phyloP scores from a whole-genome alignment of 176 grass and related monocot genomes.

The Poa annua region DNA sequence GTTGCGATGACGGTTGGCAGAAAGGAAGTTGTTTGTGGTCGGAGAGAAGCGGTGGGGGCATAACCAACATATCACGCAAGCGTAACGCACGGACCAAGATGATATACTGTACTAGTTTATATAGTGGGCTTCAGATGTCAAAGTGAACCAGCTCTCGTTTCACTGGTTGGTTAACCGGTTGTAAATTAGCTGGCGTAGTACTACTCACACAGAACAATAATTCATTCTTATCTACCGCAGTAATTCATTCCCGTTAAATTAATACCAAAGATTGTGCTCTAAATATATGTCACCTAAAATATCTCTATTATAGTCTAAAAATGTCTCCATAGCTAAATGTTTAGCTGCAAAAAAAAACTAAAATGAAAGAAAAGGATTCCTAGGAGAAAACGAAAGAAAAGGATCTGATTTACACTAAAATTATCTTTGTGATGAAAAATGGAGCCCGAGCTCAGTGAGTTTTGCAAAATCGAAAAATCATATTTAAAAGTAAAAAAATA shows the following conservation, averaged over 20 bases:
- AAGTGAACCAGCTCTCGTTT: not conserved
- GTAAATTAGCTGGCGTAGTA: not conserved
- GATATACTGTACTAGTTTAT: not conserved
- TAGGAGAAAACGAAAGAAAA: not conserved
- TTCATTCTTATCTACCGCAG: not conserved
- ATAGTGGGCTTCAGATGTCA: not conserved
- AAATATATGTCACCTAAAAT: slow-evolving; percentile 21
- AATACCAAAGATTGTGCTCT: not conserved
- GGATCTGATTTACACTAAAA: not conserved
- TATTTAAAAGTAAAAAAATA: not conserved
- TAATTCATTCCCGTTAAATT: no score
- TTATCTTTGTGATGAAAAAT: not conserved
- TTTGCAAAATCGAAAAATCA: not conserved
- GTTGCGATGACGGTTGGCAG: not conserved
- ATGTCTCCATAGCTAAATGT: not conserved
- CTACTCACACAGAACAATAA: slow-evolving; percentile 1
- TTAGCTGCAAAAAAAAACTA: no score
- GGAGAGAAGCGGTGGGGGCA: slow-evolving; percentile 27
- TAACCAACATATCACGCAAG: slow-evolving; percentile 24
- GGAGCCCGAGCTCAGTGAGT: not conserved
- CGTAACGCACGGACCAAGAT: not conserved
- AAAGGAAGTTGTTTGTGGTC: slow-evolving; percentile 46
- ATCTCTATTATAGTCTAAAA: not conserved
- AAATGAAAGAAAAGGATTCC: no score
- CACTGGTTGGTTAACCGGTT: not conserved